These are phyloP conservation scores for Sporormia fimetaria DNA, from an alignment of 495 filamentous ascomycete genomes.

Conservation along the genomic window DNA sequence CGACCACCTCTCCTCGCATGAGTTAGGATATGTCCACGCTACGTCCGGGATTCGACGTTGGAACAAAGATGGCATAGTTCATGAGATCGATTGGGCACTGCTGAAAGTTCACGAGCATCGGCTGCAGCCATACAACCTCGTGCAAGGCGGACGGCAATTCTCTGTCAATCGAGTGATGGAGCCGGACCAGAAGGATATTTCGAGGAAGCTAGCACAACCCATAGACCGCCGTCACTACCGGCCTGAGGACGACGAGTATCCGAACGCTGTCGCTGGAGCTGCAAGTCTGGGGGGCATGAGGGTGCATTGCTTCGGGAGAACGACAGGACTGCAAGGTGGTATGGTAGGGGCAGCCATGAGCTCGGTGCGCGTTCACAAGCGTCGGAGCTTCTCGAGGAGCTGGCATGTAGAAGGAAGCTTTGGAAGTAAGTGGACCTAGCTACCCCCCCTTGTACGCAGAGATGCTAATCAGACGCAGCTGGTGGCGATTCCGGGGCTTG, in stretches of 20 bases:
- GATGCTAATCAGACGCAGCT: constrained; percentile 36
- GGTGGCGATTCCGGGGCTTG: constrained; percentile 89
- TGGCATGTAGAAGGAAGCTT: constrained; percentile 68
- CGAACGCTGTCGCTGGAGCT: constrained; percentile 29
- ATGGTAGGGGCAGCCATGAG: constrained; percentile 64
- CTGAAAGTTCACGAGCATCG: constrained; percentile 68
- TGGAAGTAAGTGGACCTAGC: constrained; percentile 41
- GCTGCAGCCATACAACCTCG: constrained; percentile 57
- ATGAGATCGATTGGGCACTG: constrained; percentile 94
- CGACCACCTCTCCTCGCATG: constrained; percentile 64
- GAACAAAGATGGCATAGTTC: constrained; percentile 51
- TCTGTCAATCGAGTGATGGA: constrained; percentile 6
- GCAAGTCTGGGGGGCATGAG: constrained; percentile 53
- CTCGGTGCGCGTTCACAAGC: constrained; percentile 69
- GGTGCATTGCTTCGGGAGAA: constrained; percentile 87
- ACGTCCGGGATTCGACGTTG: constrained; percentile 77
- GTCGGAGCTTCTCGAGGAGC: constrained; percentile 65
- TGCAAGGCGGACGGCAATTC: constrained; percentile 37
- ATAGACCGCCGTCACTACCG: constrained; percentile 18
- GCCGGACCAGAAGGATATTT: constrained; percentile 15
- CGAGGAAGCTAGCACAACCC: constrained; percentile 23
- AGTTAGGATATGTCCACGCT: constrained; percentile 72
- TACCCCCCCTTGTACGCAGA: neutral
- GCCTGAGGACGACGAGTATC: constrained; percentile 31
- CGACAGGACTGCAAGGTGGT: constrained; percentile 70